phyloP scores from a whole-genome alignment of 345 rosid genomes.

The Hevea brasiliensis region DNA sequence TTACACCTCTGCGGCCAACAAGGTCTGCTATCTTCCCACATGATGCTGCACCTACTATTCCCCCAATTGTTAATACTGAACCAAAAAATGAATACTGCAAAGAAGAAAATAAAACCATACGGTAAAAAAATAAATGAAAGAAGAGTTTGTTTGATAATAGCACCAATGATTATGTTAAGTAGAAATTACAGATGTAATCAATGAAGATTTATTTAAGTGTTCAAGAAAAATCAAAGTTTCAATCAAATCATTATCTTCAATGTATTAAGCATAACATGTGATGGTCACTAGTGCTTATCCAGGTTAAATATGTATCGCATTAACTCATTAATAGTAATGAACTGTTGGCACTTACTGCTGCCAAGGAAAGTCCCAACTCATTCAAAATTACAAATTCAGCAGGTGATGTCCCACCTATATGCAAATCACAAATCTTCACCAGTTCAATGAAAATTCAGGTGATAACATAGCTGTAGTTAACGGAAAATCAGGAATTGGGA shows the following conservation, averaged over 20 bases:
- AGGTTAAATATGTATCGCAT: no score
- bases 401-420: constrained; percentile 39
- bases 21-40: constrained; percentile 38
- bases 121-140: neutral
- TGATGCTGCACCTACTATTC: constrained; percentile 27
- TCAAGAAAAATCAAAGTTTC: no score
- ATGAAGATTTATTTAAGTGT: no score
- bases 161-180: no score
- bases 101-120: neutral
- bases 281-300: no score
- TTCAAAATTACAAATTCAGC: constrained; percentile 59
- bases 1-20: constrained; percentile 38
- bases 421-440: neutral
- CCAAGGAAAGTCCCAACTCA: constrained; percentile 62
- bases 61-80: constrained; percentile 37
- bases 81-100: constrained; percentile 45
- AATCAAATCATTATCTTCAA: no score
- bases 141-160: neutral
- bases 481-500: no score
- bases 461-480: no score
- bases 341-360: constrained; percentile 6
- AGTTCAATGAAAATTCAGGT: no score
- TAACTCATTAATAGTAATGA: no score
- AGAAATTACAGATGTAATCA: no score
- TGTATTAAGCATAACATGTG: no score